A percentile compares a stretch with the other conserved stretches of the same genome.
Conservation (phyloP, 192 early-diverging fungal species). For the Linnemannia exigua region DNA sequence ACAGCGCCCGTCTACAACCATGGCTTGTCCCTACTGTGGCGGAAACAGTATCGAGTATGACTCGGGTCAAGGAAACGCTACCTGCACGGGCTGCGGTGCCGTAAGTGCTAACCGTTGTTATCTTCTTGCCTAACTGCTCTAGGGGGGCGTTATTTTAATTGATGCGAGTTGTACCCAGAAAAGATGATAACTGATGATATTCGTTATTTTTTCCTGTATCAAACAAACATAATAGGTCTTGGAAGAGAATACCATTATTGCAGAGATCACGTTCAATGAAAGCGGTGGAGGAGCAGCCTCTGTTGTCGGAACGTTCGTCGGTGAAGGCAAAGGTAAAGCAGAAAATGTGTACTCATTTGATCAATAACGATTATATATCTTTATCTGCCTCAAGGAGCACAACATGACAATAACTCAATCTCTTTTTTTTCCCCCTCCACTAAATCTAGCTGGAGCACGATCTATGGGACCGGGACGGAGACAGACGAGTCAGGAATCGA, state of each 20-base stretch:
- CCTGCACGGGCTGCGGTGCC: conserved; percentile 73
- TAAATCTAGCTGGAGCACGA: conserved; percentile 57
- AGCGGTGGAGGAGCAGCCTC: conserved; percentile 86
- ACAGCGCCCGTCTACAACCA: conserved; percentile 18
- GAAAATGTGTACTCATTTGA: not conserved
- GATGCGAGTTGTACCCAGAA: not conserved
- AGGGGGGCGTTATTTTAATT: not conserved
- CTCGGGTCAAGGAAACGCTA: conserved; percentile 77
- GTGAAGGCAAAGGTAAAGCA: conserved; percentile 69
- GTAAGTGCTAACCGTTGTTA: conserved; percentile 46
- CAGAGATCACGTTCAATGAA: conserved; percentile 94
- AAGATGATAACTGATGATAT: not conserved
- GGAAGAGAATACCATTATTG: conserved; percentile 94
- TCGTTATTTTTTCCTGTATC: not conserved
- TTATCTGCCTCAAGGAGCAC: not conserved
- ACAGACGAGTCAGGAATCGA: conserved; percentile 69
- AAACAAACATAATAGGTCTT: conserved; percentile 69
- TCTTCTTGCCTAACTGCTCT: not conserved
- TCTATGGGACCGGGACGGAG: conserved; percentile 60
- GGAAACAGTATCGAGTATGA: conserved; percentile 78
- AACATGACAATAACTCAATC: not conserved
- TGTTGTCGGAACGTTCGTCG: conserved; percentile 80
- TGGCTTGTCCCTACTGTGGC: conserved; percentile 71
- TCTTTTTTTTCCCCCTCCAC: not conserved
- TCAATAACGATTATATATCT: not conserved